A percentile compares a stretch with the other conserved stretches of the same genome.
phyloP scores from a whole-genome alignment of 495 filamentous ascomycete species.

The Penicillium ochrochloron region DNA sequence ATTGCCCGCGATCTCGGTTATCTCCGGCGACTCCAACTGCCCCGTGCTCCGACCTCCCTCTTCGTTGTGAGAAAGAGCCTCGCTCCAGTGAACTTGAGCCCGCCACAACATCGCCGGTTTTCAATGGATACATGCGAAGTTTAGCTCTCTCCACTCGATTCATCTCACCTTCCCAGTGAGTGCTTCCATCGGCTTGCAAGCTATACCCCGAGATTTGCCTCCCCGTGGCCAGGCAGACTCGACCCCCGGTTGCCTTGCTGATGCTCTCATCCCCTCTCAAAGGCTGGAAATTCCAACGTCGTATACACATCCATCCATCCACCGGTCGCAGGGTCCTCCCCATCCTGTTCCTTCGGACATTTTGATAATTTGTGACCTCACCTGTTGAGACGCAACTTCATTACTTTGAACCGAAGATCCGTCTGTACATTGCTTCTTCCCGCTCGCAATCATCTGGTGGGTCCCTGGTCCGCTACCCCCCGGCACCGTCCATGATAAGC shows the following conservation, averaged over 20 bases:
- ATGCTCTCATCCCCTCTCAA: constrained; percentile 13
- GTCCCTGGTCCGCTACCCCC: constrained; percentile 25
- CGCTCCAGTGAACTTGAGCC: not conserved
- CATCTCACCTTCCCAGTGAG: constrained; percentile 7
- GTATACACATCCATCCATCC: constrained; percentile 7
- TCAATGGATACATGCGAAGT: constrained; percentile 20
- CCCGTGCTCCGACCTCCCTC: constrained; percentile 13
- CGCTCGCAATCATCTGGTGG: constrained; percentile 26
- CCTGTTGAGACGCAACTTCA: not conserved
- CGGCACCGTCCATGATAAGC: constrained; percentile 30
- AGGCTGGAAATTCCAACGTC: constrained; percentile 15
- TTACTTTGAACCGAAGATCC: constrained; percentile 14
- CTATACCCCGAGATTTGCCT: not conserved
- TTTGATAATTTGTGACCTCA: constrained; percentile 9
- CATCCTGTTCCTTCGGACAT: constrained; percentile 18
- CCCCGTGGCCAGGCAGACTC: constrained; percentile 3
- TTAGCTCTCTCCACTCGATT: constrained; percentile 12
- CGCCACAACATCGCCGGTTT: not conserved
- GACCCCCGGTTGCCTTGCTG: constrained; percentile 27
- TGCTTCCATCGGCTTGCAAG: not conserved
- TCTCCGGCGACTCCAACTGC: constrained; percentile 41
- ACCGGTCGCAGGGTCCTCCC: constrained; percentile 33
- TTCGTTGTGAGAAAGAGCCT: not conserved
- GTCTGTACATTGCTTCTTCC: constrained; percentile 25
- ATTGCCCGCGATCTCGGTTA: constrained; percentile 45